phyloP scores from a whole-genome alignment of 805 yeast species.

The Nakazawaea wyomingensis region DNA sequence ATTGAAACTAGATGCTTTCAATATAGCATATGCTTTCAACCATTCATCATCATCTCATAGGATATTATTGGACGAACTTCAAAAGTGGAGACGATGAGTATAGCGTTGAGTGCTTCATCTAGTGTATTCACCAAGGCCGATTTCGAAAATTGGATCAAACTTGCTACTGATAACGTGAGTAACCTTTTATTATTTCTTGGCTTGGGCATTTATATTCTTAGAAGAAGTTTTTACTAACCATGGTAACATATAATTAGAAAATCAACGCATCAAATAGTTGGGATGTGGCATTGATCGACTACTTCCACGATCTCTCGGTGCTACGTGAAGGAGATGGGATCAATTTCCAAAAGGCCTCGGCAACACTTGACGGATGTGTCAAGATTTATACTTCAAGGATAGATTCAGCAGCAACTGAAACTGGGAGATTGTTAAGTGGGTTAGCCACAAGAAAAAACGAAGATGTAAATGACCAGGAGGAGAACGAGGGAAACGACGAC shows the following conservation, averaged over 20 bases:
- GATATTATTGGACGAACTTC: too few species aligned
- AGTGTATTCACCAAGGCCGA: constrained; percentile 31
- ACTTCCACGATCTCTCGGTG: constrained; percentile 77
- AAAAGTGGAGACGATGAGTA: background rate
- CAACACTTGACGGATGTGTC: constrained; percentile 91
- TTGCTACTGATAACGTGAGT: constrained; percentile 64
- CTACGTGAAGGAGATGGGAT: constrained; percentile 72
- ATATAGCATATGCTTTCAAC: too few species aligned
- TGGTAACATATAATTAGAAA: constrained; percentile 30
- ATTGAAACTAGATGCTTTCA: too few species aligned
- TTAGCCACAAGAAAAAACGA: constrained; percentile 24
- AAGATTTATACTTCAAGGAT: constrained; percentile 88
- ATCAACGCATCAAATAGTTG: constrained; percentile 83
- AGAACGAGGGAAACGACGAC: constrained; percentile 18
- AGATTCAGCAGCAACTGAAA: constrained; percentile 87
- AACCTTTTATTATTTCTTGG: too few species aligned
- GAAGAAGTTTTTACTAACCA: background rate
- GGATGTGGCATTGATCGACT: constrained; percentile 88
- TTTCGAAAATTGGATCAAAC: constrained; percentile 76
- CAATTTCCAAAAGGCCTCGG: constrained; percentile 86
- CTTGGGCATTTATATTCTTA: background rate
- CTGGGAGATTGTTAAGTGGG: constrained; percentile 65
- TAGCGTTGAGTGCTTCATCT: background rate
- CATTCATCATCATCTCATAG: too few species aligned
- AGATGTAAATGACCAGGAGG: constrained; percentile 18